Percentiles rank a stretch among this genome's conserved stretches.
phyloP scores from a whole-genome alignment of 2,329 filamentous ascomycete species.

The Mycosphaerelloides madeirae region DNA sequence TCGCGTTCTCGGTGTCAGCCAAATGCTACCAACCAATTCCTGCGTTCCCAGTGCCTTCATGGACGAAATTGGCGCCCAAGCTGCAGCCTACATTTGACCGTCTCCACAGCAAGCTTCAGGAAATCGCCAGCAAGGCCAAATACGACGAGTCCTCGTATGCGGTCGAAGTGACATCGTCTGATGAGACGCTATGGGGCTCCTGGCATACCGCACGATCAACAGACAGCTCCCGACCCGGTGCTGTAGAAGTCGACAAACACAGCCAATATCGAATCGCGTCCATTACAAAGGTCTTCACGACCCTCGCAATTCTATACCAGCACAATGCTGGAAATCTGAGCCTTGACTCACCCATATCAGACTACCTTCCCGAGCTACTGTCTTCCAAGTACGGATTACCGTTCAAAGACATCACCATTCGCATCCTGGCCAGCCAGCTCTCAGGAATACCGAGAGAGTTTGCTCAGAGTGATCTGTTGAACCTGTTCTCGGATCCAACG shows the following conservation, averaged over 20 bases:
- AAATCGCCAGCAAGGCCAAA: slow-evolving; percentile 25
- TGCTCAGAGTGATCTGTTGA: slow-evolving; percentile 19
- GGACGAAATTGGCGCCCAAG: slow-evolving; percentile 26
- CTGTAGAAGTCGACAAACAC: slow-evolving; percentile 34
- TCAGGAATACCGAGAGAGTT: slow-evolving; percentile 40
- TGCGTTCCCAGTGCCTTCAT: slow-evolving; percentile 36
- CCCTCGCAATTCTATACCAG: slow-evolving; percentile 50
- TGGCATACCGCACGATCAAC: slow-evolving; percentile 36
- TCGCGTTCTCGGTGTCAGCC: not conserved
- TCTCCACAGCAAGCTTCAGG: slow-evolving; percentile 27
- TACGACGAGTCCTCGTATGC: slow-evolving; percentile 38
- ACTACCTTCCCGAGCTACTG: slow-evolving; percentile 45
- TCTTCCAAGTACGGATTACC: slow-evolving; percentile 37
- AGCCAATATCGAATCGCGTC: slow-evolving; percentile 39
- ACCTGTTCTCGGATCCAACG: slow-evolving; percentile 15
- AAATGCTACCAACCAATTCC: slow-evolving; percentile 35
- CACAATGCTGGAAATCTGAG: slow-evolving; percentile 48
- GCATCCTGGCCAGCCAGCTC: slow-evolving; percentile 40
- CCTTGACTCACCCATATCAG: slow-evolving; percentile 44
- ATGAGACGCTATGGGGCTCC: slow-evolving; percentile 36
- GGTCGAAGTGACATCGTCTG: slow-evolving; percentile 37
- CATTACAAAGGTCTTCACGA: slow-evolving; percentile 45
- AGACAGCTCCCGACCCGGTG: slow-evolving; percentile 36
- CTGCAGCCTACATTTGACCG: slow-evolving; percentile 29
- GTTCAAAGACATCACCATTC: slow-evolving; percentile 42